Conservation (phyloP, 495 filamentous ascomycete species). For the Aspergillus biplanus region DNA sequence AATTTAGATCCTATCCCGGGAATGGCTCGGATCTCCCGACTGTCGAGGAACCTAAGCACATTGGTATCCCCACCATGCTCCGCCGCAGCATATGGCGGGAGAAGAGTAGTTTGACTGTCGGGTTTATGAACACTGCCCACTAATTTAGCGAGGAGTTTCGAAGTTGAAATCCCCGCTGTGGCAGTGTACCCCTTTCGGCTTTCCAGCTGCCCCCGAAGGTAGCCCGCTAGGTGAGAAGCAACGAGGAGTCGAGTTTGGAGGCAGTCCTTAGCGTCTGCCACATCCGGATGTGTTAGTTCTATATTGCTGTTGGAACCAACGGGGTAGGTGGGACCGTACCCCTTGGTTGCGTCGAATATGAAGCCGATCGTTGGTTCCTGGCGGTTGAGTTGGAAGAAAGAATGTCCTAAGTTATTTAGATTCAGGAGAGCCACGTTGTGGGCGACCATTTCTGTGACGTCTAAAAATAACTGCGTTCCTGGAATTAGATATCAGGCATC, state of each 20-base stretch:
- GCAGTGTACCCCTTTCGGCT: conserved; percentile 81
- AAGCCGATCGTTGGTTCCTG: conserved; percentile 82
- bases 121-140: conserved; percentile 86
- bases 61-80: conserved; percentile 43
- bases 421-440: conserved; percentile 79
- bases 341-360: conserved; percentile 66
- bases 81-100: conserved; percentile 58
- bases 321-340: conserved; percentile 64
- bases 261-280: conserved; percentile 10
- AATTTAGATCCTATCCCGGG: conserved; percentile 84
- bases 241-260: conserved; percentile 62
- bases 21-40: conserved; percentile 76
- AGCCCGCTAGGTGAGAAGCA: conserved; percentile 73
- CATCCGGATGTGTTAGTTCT: background rate
- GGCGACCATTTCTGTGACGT: conserved; percentile 82
- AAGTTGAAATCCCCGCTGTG: conserved; percentile 85
- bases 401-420: conserved; percentile 58
- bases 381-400: conserved; percentile 80
- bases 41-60: conserved; percentile 71
- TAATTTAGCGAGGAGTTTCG: conserved; percentile 82
- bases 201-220: conserved; percentile 73
- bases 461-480: conserved; percentile 52
- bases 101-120: conserved; percentile 78
- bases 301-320: background rate
- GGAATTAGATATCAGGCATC: conserved; percentile 36